Evolutionary conservation across 208 protist genomes (phyloP), one percentile per base, ranked within the genome.

Genomic region (Leishmania aethiopica): DNA sequence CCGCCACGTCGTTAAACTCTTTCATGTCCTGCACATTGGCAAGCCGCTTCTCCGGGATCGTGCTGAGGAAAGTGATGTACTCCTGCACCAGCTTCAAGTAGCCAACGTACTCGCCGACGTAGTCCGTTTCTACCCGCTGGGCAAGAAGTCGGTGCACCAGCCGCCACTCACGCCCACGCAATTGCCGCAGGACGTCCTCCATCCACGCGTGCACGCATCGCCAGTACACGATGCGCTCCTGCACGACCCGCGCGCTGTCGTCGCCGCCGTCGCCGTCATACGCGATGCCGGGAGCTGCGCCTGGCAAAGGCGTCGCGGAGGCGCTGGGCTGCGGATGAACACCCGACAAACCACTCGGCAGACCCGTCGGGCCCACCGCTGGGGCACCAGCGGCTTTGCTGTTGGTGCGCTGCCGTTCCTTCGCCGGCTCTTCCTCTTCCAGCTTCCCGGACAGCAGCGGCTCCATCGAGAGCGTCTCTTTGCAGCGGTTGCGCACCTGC

Each of bases 111-210:
- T 98, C 93, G 57, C 84, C 53, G 22, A 92, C 89, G 84, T 92
- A 97, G 75, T 76, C 86, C n/a, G 90, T 95, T 62, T 94, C 88
- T 11, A 96, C 93, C 11, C 91, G 89, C 80, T 91, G 81, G 11
- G 72, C 85, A n/a, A 97, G 88, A 17, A 98, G 75, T 51, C 88
- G 85, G 76, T 97, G 92, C 67, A 93, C 80, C 1, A 97, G 88
- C 19, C 85, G 88, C 94, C 95, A 98, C 86, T 98, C 95, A 37
- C 94, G 92, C 32, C 81, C 81, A 53, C 93, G 91, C 53, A 98
- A 73, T 84, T 98, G 93, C 64, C 84, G 79, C 60, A 88, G 81
- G 32, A 94, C 85, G 37, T 92, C 88, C 80, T 97, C 92, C 59
- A 96, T 87, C 94, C 95, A 98, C 66, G 76, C 69, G 19, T 84